These are phyloP conservation scores for Trypanosoma rangeli DNA, from an alignment of 208 protist genomes.

Conservation along the genomic window DNA sequence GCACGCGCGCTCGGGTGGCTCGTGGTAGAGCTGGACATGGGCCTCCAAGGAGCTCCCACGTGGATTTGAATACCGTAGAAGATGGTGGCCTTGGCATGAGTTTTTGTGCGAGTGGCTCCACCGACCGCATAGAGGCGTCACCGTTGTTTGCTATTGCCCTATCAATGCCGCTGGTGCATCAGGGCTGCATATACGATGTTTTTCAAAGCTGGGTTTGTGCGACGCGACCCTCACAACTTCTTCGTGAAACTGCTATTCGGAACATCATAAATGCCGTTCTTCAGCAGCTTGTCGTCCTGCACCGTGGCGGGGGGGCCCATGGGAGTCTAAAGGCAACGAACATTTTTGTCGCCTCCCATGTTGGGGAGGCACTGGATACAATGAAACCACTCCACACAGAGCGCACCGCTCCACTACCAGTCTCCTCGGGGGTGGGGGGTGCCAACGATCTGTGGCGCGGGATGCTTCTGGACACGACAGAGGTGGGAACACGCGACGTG, in stretches of 20 bases:
- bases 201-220: constrained; percentile 40
- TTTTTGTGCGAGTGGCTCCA: neutral
- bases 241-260: constrained; percentile 64
- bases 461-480: constrained; percentile 15
- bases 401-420: neutral
- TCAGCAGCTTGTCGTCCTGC: constrained; percentile 47
- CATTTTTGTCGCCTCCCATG: constrained; percentile 53
- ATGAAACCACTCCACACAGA: neutral
- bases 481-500: neutral
- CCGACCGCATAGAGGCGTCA: neutral
- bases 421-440: neutral
- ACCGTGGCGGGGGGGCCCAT: constrained; percentile 47
- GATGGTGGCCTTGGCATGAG: neutral
- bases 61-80: constrained; percentile 4
- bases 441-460: neutral
- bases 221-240: constrained; percentile 31
- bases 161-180: constrained; percentile 46
- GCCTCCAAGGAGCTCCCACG: neutral
- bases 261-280: constrained; percentile 64
- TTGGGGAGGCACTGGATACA: constrained; percentile 42
- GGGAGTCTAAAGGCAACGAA: constrained; percentile 77
- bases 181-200: constrained; percentile 54
- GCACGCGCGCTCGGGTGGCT: neutral
- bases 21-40: neutral
- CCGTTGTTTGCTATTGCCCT: constrained; percentile 30